Conservation (phyloP, 2,329 filamentous ascomycete species). For the Magnaporthiopsis rhizophila region DNA sequence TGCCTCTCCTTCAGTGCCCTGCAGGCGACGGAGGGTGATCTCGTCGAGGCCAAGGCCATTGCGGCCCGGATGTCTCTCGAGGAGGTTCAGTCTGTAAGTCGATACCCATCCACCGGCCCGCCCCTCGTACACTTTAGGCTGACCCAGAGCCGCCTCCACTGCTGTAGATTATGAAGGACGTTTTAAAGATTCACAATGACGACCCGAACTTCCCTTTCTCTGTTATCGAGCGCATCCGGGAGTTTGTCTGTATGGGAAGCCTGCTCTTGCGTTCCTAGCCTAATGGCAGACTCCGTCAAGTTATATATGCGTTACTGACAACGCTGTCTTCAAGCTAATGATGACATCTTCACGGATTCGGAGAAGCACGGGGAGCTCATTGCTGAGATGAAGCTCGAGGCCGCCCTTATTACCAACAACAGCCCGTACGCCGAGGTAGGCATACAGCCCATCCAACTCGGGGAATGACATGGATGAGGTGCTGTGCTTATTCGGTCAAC, state of each 20-base stretch:
- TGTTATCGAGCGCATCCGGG: conserved; percentile 30
- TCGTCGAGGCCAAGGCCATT: conserved; percentile 12
- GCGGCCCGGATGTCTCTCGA: conserved; percentile 12
- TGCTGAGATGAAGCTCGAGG: conserved; percentile 56
- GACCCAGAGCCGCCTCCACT: neutral
- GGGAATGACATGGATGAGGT: no score
- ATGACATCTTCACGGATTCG: conserved; percentile 34
- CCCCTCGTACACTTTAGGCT: neutral
- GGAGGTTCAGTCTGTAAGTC: conserved; percentile 11
- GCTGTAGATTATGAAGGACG: conserved; percentile 23
- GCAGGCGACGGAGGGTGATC: conserved; percentile 13
- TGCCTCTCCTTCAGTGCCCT: conserved; percentile 2
- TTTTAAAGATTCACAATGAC: conserved; percentile 32
- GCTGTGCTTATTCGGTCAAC: neutral
- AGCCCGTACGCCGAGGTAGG: conserved; percentile 44
- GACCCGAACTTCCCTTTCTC: conserved; percentile 39
- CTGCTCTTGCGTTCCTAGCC: no score
- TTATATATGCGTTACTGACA: neutral
- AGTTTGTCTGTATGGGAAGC: conserved; percentile 27
- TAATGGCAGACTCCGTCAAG: neutral
- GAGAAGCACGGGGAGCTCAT: conserved; percentile 45
- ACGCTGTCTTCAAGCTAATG: conserved; percentile 25
- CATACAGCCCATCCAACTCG: neutral
- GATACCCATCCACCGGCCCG: neutral
- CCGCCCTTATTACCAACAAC: conserved; percentile 45